These are phyloP conservation scores for Cotoneaster glaucophyllus DNA, from an alignment of 306 rosid genomes.

Conservation along the genomic window DNA sequence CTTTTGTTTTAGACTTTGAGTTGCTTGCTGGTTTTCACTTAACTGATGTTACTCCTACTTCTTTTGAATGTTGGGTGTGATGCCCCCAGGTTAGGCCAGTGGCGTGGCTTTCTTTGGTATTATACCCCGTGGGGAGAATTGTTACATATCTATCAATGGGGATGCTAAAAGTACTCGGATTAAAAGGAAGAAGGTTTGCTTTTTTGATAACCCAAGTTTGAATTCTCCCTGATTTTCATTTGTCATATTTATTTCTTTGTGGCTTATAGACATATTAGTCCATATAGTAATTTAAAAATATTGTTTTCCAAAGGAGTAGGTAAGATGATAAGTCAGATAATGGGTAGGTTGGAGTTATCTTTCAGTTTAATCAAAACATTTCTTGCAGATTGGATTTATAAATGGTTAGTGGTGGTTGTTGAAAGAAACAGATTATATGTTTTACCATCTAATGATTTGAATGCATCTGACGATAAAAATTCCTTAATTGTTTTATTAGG, in stretches of 20 bases:
- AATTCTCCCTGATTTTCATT: not conserved
- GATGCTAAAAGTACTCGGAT: slow-evolving; percentile 85
- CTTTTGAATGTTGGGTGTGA: slow-evolving; percentile 16
- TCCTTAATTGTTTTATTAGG: not conserved
- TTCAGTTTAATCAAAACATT: not conserved
- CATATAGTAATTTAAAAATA: not conserved
- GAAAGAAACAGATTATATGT: not conserved
- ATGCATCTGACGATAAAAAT: not conserved
- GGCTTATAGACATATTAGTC: not conserved
- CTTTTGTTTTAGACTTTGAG: slow-evolving; percentile 3
- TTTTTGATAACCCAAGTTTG: slow-evolving; percentile 16
- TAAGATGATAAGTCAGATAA: not conserved
- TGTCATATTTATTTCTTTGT: not conserved
- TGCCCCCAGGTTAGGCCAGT: slow-evolving; percentile 93
- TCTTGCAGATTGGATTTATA: slow-evolving; percentile 6
- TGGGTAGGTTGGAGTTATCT: not conserved
- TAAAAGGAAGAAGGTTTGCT: slow-evolving; percentile 90
- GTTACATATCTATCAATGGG: slow-evolving; percentile 96
- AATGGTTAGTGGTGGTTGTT: not conserved
- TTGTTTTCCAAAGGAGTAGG: not conserved
- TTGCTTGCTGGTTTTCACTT: slow-evolving; percentile 1
- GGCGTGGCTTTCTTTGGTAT: slow-evolving; percentile 93
- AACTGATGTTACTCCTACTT: slow-evolving; percentile 13
- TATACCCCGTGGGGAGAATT: slow-evolving; percentile 92
- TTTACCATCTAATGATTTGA: not conserved